Percentiles rank a stretch among this genome's conserved stretches.
Evolutionary conservation across 2,329 filamentous ascomycete species (phyloP).

Genomic region (Arthrobotrys sinensis): DNA sequence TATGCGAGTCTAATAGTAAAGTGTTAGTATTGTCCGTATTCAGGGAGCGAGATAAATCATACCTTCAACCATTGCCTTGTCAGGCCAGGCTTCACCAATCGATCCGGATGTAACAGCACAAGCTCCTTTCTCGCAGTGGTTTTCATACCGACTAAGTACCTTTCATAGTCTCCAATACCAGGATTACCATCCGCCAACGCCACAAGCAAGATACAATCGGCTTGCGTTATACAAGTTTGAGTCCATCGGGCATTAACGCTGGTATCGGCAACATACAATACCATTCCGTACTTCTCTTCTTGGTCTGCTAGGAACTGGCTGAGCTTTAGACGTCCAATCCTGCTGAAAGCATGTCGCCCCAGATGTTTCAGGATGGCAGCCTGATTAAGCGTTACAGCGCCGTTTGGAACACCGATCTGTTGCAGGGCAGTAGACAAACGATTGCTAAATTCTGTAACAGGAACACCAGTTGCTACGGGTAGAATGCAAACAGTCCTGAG

Average conservation of each 20-base stretch:
- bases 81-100: constrained; percentile 86
- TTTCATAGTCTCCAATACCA: constrained; percentile 93
- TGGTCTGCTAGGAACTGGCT: constrained; percentile 96
- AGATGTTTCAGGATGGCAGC: constrained; percentile 94
- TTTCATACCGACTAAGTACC: constrained; percentile 96
- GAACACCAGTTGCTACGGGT: constrained; percentile 90
- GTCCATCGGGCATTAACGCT: constrained; percentile 98
- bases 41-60: background rate
- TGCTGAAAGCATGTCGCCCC: constrained; percentile 94
- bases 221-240: constrained; percentile 95
- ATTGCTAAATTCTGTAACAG: constrained; percentile 94
- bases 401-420: constrained; percentile 90
- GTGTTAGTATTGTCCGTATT: background rate
- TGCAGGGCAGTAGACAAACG: constrained; percentile 87
- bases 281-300: constrained; percentile 96
- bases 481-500: constrained; percentile 92
- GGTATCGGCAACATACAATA: constrained; percentile 96
- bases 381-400: constrained; percentile 92
- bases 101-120: constrained; percentile 88
- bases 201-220: constrained; percentile 94
- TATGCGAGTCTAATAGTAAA: constrained; percentile 78
- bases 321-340: constrained; percentile 95
- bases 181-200: constrained; percentile 91
- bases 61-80: constrained; percentile 86
- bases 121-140: constrained; percentile 95